Evolutionary conservation across 202 grass and related monocot species (phyloP).

Genomic region (Setaria italica): DNA sequence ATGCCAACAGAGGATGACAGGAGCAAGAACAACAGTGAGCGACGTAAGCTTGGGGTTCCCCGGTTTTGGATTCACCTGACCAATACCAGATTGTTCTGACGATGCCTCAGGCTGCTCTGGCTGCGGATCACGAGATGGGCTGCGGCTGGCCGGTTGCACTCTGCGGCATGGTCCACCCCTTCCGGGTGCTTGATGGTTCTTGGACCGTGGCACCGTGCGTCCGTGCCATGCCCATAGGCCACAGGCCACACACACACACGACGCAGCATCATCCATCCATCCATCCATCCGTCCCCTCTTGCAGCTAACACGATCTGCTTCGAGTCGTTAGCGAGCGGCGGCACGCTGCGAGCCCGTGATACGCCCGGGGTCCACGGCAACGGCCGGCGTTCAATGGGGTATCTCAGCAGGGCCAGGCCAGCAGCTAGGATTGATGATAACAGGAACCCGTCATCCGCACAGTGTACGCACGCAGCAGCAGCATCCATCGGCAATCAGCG

Average conservation of each 20-base stretch:
- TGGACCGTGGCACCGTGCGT: background rate
- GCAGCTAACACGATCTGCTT: background rate
- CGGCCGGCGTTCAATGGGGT: background rate
- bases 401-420: background rate
- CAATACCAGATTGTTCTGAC: background rate
- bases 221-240: conserved; percentile 1
- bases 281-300: no score
- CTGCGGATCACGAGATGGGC: background rate
- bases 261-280: background rate
- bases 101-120: background rate
- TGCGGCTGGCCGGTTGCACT: background rate
- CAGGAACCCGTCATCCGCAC: conserved; percentile 10
- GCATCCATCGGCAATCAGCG: background rate
- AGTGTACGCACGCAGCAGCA: background rate
- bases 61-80: background rate
- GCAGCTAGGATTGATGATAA: background rate
- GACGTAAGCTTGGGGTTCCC: background rate
- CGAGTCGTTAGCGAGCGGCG: background rate
- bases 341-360: background rate
- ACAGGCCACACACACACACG: background rate
- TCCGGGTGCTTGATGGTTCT: background rate
- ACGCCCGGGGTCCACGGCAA: background rate
- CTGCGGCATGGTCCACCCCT: background rate
- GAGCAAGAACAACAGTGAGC: background rate
- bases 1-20: background rate